Conservation (phyloP, 2,329 filamentous ascomycete genomes). For the Cladophialophora bantiana region DNA sequence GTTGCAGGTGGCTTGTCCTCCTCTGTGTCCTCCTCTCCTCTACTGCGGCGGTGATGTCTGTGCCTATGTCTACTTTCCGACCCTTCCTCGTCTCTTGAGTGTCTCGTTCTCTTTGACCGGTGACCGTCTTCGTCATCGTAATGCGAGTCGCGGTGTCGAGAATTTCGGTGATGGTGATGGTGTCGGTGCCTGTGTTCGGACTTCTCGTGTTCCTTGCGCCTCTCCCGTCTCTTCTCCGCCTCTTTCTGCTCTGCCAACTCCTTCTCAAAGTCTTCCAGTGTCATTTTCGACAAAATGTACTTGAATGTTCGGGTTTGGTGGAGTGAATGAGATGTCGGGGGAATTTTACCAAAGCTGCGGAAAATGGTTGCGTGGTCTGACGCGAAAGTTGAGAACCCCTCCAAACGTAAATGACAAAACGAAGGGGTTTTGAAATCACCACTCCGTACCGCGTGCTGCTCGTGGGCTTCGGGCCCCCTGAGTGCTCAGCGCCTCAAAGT, state of each 20-base stretch:
- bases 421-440: background rate
- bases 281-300: slow-evolving; percentile 51
- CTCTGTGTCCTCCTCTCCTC: slow-evolving; percentile 42
- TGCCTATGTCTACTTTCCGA: slow-evolving; percentile 45
- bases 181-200: slow-evolving; percentile 44
- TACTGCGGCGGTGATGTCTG: slow-evolving; percentile 33
- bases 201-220: slow-evolving; percentile 51
- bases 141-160: slow-evolving; percentile 52
- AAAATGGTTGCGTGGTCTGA: background rate
- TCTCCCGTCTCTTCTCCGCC: slow-evolving; percentile 46
- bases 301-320: background rate
- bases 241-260: slow-evolving; percentile 63
- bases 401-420: background rate
- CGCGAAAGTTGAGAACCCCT: background rate
- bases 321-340: background rate
- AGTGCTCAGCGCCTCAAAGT: too few relatives aligned
- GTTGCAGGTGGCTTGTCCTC: slow-evolving; percentile 44
- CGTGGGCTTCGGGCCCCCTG: too few relatives aligned
- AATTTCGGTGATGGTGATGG: slow-evolving; percentile 48
- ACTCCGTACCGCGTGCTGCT: too few relatives aligned
- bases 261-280: slow-evolving; percentile 78
- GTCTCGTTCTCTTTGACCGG: slow-evolving; percentile 56
- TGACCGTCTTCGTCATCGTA: slow-evolving; percentile 61
- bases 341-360: background rate
- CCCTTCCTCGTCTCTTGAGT: slow-evolving; percentile 39